Conservation (phyloP, 768 basidiomycete species). For the Agrocybe chaxingu region DNA sequence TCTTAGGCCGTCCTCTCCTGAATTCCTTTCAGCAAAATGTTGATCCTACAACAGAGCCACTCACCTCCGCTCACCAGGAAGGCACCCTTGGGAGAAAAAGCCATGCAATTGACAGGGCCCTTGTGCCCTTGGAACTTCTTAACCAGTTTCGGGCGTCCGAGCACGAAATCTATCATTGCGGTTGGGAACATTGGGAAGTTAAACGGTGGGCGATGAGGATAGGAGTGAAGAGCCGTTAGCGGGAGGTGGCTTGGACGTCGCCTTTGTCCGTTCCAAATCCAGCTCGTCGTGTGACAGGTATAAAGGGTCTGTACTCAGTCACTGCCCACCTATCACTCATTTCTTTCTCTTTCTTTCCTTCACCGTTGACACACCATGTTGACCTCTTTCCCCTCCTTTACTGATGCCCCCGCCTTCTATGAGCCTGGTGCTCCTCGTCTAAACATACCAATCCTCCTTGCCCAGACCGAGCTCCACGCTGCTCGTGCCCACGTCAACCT, state of each 20-base stretch:
- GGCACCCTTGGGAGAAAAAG: conserved; percentile 15
- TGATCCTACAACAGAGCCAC: background rate
- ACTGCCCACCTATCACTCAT: too few relatives aligned
- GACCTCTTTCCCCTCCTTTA: conserved; percentile 4
- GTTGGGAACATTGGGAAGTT: too few relatives aligned
- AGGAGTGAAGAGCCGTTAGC: too few relatives aligned
- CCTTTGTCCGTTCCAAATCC: background rate
- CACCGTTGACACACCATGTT: too few relatives aligned
- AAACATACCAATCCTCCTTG: conserved; percentile 9
- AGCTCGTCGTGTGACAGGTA: background rate
- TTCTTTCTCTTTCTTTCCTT: too few relatives aligned
- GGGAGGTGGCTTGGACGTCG: background rate
- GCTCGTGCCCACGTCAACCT: background rate
- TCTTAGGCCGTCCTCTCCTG: conserved; percentile 10
- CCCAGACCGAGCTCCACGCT: conserved; percentile 10
- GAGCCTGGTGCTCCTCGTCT: conserved; percentile 15
- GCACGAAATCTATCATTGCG: too few relatives aligned
- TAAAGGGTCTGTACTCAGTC: too few relatives aligned
- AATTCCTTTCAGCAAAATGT: background rate
- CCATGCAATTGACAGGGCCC: conserved; percentile 11
- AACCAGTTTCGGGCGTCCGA: background rate
- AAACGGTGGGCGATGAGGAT: too few relatives aligned
- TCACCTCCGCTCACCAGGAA: conserved; percentile 17
- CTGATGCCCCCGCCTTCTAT: conserved; percentile 8
- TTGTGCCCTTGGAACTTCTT: conserved; percentile 7